Evolutionary conservation across 2,329 filamentous ascomycete genomes (phyloP), one percentile per base, ranked within the genome.

Genomic region (Didymosphaeria variabile): DNA sequence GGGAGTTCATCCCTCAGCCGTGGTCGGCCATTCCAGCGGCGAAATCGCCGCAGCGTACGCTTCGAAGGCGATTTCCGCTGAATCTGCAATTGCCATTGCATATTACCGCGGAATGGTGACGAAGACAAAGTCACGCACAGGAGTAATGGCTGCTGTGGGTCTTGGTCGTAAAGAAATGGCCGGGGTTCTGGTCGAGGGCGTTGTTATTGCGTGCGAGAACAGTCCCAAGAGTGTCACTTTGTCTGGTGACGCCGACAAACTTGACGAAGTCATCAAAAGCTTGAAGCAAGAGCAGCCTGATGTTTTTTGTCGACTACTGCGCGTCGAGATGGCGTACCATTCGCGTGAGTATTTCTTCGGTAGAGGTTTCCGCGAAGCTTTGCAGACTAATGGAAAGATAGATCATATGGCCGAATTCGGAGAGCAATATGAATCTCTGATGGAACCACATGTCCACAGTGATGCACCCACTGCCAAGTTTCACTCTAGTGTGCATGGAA

Each of bases 271-370:
- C 7, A 46, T 53, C 3, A 1, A 19, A 7, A 23, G 6, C 1
- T 21, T 52, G 5, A 52, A 53, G 36, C 8, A 26, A 15, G 34
- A 29, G 4, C 17, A 17, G 3, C 36, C 55, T 21, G 38, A 19
- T 17, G 29, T 45, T 3, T n/a, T 45, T 13, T 15, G 57, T 66
- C 0, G 62, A 66, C 1, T 63, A 82, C 0, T 84, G 2, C 72
- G 75, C 53, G 80, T 82, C 2, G 76, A 81, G 21, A 73, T 67
- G 13, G 82, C 82, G 0, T 84, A 83, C 54, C 82, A 83, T 58
- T 81, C 79, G 0, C 73, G 74, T 50, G 40, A n/a, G n/a, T 34
- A 13, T n/a, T 13, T 40, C 36, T 40, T 17, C 15, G 2, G 26
- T 15, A 7, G 7, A 1, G 15, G 13, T 3, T 15, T 40, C 6